These are phyloP conservation scores for Scheffersomyces illinoinensis DNA, from an alignment of 1,139 yeast species.

Conservation along the genomic window DNA sequence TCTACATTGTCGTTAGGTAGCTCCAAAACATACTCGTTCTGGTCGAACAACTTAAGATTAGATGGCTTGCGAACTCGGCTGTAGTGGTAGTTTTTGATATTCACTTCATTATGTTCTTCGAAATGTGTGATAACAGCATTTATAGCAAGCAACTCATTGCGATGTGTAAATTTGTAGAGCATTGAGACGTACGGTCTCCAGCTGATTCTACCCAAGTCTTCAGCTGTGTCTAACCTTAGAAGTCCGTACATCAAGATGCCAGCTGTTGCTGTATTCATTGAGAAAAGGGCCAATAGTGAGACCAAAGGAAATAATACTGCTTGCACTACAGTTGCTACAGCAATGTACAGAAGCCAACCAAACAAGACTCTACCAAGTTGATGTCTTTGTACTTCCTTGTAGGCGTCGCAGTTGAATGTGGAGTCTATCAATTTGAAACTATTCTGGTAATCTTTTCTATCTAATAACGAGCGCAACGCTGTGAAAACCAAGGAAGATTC, in stretches of 20 bases:
- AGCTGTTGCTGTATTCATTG: constrained; percentile 8
- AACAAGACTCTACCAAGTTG: not conserved
- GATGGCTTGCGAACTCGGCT: constrained; percentile 28
- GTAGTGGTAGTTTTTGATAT: constrained; percentile 38
- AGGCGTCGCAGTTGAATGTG: constrained; percentile 16
- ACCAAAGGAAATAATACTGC: constrained; percentile 10
- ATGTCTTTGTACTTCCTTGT: not conserved
- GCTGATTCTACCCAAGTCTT: constrained; percentile 27
- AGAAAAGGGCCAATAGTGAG: constrained; percentile 10
- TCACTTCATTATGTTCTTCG: constrained; percentile 43
- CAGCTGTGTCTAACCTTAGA: constrained; percentile 14
- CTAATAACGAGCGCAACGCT: constrained; percentile 24
- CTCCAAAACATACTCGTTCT: constrained; percentile 31
- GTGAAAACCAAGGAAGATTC: constrained; percentile 12
- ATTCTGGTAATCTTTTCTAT: constrained; percentile 34
- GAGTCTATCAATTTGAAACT: constrained; percentile 33
- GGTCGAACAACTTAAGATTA: constrained; percentile 18
- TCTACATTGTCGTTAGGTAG: constrained; percentile 14
- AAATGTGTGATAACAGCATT: constrained; percentile 37
- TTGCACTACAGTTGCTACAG: constrained; percentile 1
- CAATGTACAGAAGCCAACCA: not conserved
- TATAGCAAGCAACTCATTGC: constrained; percentile 29
- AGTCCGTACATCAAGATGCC: constrained; percentile 11
- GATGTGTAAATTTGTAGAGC: constrained; percentile 22
- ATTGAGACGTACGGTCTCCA: constrained; percentile 36